Conservation (phyloP, 192 early-diverging fungal genomes). For the Coemansia sp. region DNA sequence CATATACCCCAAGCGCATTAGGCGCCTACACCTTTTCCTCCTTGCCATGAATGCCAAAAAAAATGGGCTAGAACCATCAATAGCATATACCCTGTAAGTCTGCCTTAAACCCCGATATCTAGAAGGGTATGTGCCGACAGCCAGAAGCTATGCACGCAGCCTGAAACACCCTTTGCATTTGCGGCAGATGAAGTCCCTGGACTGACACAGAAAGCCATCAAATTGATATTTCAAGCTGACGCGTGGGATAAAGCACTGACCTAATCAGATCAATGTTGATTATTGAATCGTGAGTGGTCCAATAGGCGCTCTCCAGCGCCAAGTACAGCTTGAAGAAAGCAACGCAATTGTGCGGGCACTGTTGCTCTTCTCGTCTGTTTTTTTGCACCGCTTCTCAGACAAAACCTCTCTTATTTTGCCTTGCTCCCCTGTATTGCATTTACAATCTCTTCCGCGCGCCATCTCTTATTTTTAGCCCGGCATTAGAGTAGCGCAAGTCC, state of each 20-base stretch:
- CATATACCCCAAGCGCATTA: background rate
- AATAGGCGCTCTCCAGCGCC: background rate
- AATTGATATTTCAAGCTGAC: too few species aligned
- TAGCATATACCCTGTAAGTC: background rate
- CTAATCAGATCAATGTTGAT: background rate
- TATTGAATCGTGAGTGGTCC: background rate
- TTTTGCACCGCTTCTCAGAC: background rate
- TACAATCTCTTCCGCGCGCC: background rate
- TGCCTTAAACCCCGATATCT: background rate
- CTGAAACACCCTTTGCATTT: background rate
- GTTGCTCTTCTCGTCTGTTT: slow-evolving; percentile 2
- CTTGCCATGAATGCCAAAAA: background rate
- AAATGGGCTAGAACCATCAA: background rate
- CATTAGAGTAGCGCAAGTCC: slow-evolving; percentile 2
- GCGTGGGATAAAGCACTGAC: background rate
- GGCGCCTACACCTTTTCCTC: background rate
- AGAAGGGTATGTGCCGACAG: background rate
- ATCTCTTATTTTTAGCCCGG: slow-evolving; percentile 1
- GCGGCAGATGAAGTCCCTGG: background rate
- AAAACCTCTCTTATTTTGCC: background rate
- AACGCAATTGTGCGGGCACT: background rate
- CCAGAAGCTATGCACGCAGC: background rate
- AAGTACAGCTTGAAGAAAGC: background rate
- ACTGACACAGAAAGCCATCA: too few species aligned
- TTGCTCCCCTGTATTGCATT: slow-evolving; percentile 16